A percentile compares a stretch with the other conserved stretches of the same genome.
Conservation (phyloP, 306 rosid species). For the Lathyrus tuberosus region DNA sequence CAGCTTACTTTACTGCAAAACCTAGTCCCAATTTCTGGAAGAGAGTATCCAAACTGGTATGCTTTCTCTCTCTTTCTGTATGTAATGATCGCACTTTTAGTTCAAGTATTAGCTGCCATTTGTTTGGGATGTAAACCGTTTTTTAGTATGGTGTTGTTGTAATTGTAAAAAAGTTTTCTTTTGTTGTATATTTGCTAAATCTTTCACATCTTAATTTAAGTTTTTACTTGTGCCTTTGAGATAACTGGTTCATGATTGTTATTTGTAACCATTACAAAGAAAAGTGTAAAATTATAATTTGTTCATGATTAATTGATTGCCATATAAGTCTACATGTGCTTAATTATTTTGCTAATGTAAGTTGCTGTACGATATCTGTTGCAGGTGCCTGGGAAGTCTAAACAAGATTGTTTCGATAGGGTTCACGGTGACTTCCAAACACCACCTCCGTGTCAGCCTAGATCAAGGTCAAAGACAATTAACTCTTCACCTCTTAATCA, state of each 20-base stretch:
- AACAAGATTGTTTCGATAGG: slow-evolving; percentile 90
- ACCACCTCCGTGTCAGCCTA: slow-evolving; percentile 65
- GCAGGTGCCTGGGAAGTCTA: slow-evolving; percentile 91
- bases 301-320: slow-evolving; percentile 16
- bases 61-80: not conserved
- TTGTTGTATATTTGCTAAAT: not conserved
- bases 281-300: slow-evolving; percentile 16
- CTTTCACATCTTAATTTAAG: not conserved
- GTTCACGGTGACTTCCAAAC: slow-evolving; percentile 60
- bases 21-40: slow-evolving; percentile 85
- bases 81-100: not conserved
- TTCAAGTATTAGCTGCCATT: not conserved
- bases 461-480: slow-evolving; percentile 60
- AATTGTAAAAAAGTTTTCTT: not conserved
- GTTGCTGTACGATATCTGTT: slow-evolving; percentile 35
- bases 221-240: no score
- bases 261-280: not conserved
- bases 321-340: not conserved
- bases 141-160: not conserved
- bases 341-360: slow-evolving; percentile 21
- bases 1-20: slow-evolving; percentile 64
- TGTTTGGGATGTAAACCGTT: not conserved
- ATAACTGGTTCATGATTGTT: not conserved
- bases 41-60: not conserved
- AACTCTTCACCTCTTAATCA: slow-evolving; percentile 52